phyloP scores from a whole-genome alignment of 1,284 basidiomycete genomes.

The Ganoderma lingzhi region DNA sequence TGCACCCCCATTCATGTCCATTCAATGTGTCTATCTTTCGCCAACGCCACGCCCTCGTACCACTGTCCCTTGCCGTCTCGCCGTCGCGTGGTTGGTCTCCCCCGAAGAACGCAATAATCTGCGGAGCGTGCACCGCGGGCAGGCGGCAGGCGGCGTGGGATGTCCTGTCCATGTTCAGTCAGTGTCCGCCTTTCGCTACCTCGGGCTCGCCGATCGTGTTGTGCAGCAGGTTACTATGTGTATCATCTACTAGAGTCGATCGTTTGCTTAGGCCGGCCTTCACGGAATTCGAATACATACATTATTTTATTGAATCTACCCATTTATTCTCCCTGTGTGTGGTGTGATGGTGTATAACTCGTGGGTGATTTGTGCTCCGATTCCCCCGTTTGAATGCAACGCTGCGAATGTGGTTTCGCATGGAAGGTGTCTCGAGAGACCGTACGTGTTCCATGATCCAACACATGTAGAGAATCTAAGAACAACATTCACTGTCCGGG shows the following conservation, averaged over 20 bases:
- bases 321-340: neutral
- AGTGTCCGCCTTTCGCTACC: slow-evolving; percentile 6
- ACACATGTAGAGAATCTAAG: neutral
- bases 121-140: slow-evolving; percentile 25
- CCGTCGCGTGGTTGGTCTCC: slow-evolving; percentile 23
- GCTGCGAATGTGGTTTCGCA: neutral
- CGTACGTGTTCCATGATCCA: neutral
- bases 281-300: slow-evolving; percentile 40
- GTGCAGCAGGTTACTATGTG: slow-evolving; percentile 37
- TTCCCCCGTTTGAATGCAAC: neutral
- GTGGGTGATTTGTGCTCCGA: neutral
- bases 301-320: slow-evolving; percentile 37
- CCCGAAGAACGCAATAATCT: slow-evolving; percentile 2
- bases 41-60: slow-evolving; percentile 22
- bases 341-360: neutral
- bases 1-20: neutral
- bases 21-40: slow-evolving; percentile 17
- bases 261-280: slow-evolving; percentile 38
- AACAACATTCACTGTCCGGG: neutral
- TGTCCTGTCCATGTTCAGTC: slow-evolving; percentile 4
- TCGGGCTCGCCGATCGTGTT: slow-evolving; percentile 28
- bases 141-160: slow-evolving; percentile 28
- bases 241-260: slow-evolving; percentile 40
- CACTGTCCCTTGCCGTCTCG: slow-evolving; percentile 23
- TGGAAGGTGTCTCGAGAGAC: neutral